Base-by-base conservation (phyloP, 768 basidiomycete species). In the Leccinum subtestaceum region DNA sequence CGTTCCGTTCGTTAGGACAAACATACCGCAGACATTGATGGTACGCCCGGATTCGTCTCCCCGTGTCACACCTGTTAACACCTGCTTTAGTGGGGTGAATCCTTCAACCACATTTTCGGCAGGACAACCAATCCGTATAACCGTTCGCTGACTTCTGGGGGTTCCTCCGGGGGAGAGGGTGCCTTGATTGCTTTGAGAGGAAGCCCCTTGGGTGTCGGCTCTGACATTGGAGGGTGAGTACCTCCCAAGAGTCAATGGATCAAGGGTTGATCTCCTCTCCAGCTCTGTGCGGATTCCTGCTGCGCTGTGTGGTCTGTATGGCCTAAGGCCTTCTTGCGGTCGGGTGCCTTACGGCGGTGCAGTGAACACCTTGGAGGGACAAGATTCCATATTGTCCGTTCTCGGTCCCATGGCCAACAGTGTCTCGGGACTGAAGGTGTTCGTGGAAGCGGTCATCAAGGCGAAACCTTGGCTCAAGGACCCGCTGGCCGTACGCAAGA, bases 151-250 rank as follows among this genome's bases (percentile, higher is more conserved):
- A 91, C 88, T 6, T 74, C 78, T 5, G 92, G 93, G 10, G 93
- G 93, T 2, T 93, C 91, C 0, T 90, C 88, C 4, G 93, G 93
- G 6, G 93, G 93, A 32, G 93, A 95, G 74, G 89, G 88, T 45
- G 89, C 92, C 1, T 78, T 95, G 7, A 65, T 93, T 46, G 86
- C 64, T 27, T 45, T 73, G 60, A 76, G 69, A 55, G 82, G 82
- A 34, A 75, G 75, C 36, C 74, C 77, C 1, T 46, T 83, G 60
- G 89, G 91, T 29, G 81, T 92, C 10, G 92, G 91, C 47, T 88
- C 91, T 27, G 92, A 93, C 69, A 83, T 93, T 59, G 88, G 87
- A 65, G 89, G 90, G 89, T 88, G 67, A 10, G 73, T 69, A 15
- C 23, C 49, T 57, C 21, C 34, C 5, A 7, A 21, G 11, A 47